Conservation (phyloP, 805 yeast species). For the Metschnikowia henanensis region DNA sequence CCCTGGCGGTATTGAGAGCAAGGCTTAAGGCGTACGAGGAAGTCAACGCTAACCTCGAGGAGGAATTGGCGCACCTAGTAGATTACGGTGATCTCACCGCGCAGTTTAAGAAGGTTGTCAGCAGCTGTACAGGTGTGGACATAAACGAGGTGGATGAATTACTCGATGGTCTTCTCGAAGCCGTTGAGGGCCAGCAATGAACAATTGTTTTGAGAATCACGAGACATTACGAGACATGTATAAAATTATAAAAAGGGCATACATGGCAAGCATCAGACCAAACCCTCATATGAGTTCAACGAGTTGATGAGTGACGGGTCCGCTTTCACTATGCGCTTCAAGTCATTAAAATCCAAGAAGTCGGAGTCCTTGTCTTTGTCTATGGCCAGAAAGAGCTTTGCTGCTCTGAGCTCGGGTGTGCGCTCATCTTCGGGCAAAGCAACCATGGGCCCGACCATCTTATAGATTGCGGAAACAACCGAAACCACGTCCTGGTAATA, state of each 20-base stretch:
- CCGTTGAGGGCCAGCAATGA: conserved; percentile 71
- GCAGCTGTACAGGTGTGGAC: conserved; percentile 87
- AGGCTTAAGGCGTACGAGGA: conserved; percentile 76
- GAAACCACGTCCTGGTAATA: conserved; percentile 75
- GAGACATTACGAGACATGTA: conserved; percentile 71
- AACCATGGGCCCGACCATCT: conserved; percentile 96
- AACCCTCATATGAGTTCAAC: conserved; percentile 75
- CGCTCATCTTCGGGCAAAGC: conserved; percentile 83
- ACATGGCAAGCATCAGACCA: conserved; percentile 50
- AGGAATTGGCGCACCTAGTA: conserved; percentile 51
- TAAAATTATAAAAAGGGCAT: conserved; percentile 67
- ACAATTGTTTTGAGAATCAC: conserved; percentile 42
- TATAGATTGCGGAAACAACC: conserved; percentile 81
- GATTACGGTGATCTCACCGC: conserved; percentile 43
- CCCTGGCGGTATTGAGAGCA: conserved; percentile 57
- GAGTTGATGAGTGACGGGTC: conserved; percentile 80
- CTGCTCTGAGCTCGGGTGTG: conserved; percentile 86
- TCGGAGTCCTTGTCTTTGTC: conserved; percentile 69
- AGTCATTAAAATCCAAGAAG: conserved; percentile 74
- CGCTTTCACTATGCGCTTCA: conserved; percentile 73
- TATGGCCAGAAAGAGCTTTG: conserved; percentile 74
- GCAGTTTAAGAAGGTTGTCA: conserved; percentile 85
- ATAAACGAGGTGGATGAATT: conserved; percentile 77
- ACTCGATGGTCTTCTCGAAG: conserved; percentile 81
- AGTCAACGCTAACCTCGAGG: conserved; percentile 58